Evolutionary conservation across 2,329 filamentous ascomycete species (phyloP), one percentile per base, ranked within the genome.

Genomic region (Calonectria pauciramosa): DNA sequence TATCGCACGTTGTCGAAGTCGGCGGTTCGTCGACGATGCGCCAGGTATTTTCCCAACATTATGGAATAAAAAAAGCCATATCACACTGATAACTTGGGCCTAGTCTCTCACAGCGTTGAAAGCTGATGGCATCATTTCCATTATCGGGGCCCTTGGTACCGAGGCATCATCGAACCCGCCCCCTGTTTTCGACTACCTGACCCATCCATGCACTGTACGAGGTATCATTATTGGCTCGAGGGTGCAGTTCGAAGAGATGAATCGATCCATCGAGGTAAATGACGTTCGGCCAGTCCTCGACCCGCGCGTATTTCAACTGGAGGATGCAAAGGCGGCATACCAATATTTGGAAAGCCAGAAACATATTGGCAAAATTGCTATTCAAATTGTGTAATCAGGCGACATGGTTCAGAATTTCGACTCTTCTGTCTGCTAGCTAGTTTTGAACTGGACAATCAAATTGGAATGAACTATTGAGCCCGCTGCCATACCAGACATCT

Each of bases 281-380:
- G 59, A 77, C 0, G 76, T 86, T 38, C 76, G 79, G 34, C 82
- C 83, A 2, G 83, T 74, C 1, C 67, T 84, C 34, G 84, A 85
- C 49, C 80, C 83, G 64, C 75, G 80, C 5, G 71, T 78, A 0
- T 86, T 86, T 52, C 75, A 79, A 49, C 66, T 86, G 38, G 74
- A 73, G 6, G 80, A 85, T 2, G 79, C 75, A 0, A 84, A 82
- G 72, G 79, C 80, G 8, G 85, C 84, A 0, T 86, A 84, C n/a
- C 74, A 76, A 7, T 78, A 78, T 10, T 70, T 86, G 23, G 73
- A 81, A 56, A 80, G 82, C 67, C 80, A 84, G 76, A 82, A 83
- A 71, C 83, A 86, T 64, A 85, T 86, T 69, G 79, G 84, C 3
- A 86, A 86, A 76, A 78, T 86, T 30, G 68, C 84, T 1, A 82